Evolutionary conservation across 2,329 filamentous ascomycete genomes (phyloP), one percentile per base, ranked within the genome.

Genomic region (Aspergillus floridensis): DNA sequence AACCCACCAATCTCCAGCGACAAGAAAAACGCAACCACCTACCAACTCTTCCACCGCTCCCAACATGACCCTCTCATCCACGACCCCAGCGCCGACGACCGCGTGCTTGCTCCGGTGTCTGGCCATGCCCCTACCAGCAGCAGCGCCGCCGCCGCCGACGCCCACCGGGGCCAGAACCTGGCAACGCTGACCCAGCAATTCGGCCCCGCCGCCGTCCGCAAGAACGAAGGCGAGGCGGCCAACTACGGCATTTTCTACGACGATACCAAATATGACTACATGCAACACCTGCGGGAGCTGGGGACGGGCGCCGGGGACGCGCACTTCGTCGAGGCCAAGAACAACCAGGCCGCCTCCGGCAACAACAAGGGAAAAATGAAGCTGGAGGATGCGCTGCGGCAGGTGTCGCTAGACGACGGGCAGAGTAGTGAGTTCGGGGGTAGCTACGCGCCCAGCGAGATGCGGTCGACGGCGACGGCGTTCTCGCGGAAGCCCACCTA

Each of bases 31-130:
- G 93, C 95, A 68, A 90, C 91, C 75, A 95, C 93, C 79, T 98
- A 96, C 79, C 89, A 90, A 68, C 90, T 99, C 74, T 92, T 98
- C 70, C 91, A 97, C 79, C 91, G 95, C 72, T 91, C 93, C 35
- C 96, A 99, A 79, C 92, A 97, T 86, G 95, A 99, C 76, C 95
- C 96, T 50, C 86, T 93, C 70, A 97, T 99, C 74, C 90, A 99
- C 84, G 93, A 99, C 81, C 85, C 89, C 69, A 84, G 88, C 70
- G 93, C 92, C 57, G 90, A 93, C 52, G 88, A 92, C 66, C 95
- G 96, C 86, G 89, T 99, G 72, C 86, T 99, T 65, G 91, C 95
- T 73, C 91, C 85, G 66, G 78, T 85, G 59, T 72, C 73, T 26
- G 78, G 81, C 56, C 71, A 74, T 59, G 63, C 70, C 32, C 56